phyloP scores from a whole-genome alignment of 2,329 filamentous ascomycete genomes.

The Pseudogymnoascus sp. region DNA sequence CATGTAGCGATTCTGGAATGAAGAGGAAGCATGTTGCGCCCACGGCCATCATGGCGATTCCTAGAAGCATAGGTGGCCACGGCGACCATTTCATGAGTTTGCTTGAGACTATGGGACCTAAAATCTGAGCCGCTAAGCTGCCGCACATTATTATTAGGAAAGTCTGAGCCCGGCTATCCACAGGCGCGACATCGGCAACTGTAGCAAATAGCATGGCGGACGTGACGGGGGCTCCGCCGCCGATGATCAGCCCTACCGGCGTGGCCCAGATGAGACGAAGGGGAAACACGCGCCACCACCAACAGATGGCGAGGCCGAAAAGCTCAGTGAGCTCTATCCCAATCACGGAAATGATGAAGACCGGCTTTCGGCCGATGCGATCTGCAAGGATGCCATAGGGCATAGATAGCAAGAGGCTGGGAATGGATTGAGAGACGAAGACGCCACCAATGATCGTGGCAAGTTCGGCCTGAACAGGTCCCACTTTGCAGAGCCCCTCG shows the following conservation, averaged over 20 bases:
- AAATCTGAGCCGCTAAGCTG: conserved; percentile 29
- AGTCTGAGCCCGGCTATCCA: conserved; percentile 30
- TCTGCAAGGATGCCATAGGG: conserved; percentile 34
- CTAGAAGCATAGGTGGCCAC: conserved; percentile 22
- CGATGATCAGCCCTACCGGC: conserved; percentile 27
- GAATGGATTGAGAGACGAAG: conserved; percentile 25
- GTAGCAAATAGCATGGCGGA: conserved; percentile 30
- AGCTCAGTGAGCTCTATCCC: conserved; percentile 26
- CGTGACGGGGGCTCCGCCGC: conserved; percentile 31
- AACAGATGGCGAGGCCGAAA: conserved; percentile 28
- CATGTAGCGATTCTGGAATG: conserved; percentile 27
- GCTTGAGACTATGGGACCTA: conserved; percentile 32
- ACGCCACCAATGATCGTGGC: conserved; percentile 30
- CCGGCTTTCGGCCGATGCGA: conserved; percentile 31
- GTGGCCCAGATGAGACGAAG: conserved; percentile 29
- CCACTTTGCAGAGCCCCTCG: conserved; percentile 32
- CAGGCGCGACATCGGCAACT: conserved; percentile 31
- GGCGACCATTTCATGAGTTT: conserved; percentile 29
- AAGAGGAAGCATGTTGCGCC: conserved; percentile 21
- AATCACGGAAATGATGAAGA: conserved; percentile 27
- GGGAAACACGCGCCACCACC: conserved; percentile 29
- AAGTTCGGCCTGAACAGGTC: conserved; percentile 31
- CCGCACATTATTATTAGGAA: conserved; percentile 29
- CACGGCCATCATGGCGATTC: conserved; percentile 13
- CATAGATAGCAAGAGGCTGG: conserved; percentile 28